Percentiles rank a stretch among this genome's conserved stretches.
Conservation (phyloP, 2,329 filamentous ascomycete species). For the Mariannaea sp. region DNA sequence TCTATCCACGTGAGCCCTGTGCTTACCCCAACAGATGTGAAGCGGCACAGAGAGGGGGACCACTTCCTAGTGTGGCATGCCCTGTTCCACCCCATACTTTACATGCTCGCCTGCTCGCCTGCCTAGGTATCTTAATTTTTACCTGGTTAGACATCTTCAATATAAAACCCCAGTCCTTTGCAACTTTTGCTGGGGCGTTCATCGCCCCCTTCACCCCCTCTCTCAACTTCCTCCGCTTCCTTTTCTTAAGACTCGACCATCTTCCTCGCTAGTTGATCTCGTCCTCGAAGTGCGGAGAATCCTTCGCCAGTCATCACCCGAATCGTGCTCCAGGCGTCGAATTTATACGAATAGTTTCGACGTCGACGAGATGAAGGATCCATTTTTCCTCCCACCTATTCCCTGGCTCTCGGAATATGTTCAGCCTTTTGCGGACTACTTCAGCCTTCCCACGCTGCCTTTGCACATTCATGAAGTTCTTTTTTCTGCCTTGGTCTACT, state of each 20-base stretch:
- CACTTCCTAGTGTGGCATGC: not conserved
- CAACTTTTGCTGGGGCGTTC: conserved; percentile 6
- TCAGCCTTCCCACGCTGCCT: conserved; percentile 69
- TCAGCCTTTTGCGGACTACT: conserved; percentile 66
- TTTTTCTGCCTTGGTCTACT: conserved; percentile 69
- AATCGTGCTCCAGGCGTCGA: not conserved
- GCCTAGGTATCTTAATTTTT: no score
- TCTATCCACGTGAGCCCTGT: conserved; percentile 14
- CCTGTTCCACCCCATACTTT: no score
- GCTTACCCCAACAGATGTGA: conserved; percentile 14
- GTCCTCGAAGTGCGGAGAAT: no score
- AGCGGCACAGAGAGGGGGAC: not conserved
- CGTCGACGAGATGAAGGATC: conserved; percentile 66
- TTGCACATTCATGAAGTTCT: conserved; percentile 79
- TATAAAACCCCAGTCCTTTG: conserved; percentile 13
- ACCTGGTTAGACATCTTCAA: conserved; percentile 4
- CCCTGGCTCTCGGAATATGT: conserved; percentile 62
- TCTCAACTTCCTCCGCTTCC: not conserved
- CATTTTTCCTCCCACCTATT: conserved; percentile 67
- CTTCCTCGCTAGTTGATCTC: not conserved
- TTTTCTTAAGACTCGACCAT: not conserved
- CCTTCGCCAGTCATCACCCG: not conserved
- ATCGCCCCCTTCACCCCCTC: not conserved
- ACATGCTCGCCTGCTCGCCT: not conserved
- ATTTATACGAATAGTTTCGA: conserved; percentile 1